Evolutionary conservation across 495 filamentous ascomycete genomes (phyloP).

Genomic region (Penicillium waksmanii): DNA sequence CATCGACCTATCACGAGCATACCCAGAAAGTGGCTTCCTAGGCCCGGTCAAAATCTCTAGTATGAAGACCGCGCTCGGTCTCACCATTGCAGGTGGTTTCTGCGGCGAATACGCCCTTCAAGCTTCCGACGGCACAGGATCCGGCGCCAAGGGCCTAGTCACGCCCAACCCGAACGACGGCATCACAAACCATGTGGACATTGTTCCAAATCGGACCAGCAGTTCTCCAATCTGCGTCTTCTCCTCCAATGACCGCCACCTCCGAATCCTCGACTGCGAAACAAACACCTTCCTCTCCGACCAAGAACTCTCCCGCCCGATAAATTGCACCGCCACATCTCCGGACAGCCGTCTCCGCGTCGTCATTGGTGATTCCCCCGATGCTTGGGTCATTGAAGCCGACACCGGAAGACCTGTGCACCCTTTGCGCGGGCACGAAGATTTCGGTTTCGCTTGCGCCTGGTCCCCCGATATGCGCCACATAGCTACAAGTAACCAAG

Average conservation of each 20-base stretch:
- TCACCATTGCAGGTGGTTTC: conserved; percentile 81
- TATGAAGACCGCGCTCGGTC: conserved; percentile 64
- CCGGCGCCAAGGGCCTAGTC: conserved; percentile 61
- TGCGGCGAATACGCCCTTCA: conserved; percentile 79
- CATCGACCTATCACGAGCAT: conserved; percentile 64
- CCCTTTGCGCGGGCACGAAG: conserved; percentile 69
- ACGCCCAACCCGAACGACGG: conserved; percentile 54
- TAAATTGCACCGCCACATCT: conserved; percentile 85
- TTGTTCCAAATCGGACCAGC: conserved; percentile 62
- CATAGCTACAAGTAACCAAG: conserved; percentile 89
- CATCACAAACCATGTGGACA: conserved; percentile 87
- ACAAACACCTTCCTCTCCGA: conserved; percentile 67
- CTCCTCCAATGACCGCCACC: conserved; percentile 77
- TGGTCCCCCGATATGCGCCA: conserved; percentile 90
- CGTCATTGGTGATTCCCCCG: conserved; percentile 68
- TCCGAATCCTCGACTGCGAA: conserved; percentile 75
- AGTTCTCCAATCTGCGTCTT: conserved; percentile 71
- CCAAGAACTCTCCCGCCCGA: conserved; percentile 64
- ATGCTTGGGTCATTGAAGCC: conserved; percentile 65
- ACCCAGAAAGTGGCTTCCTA: conserved; percentile 42
- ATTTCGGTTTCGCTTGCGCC: conserved; percentile 87
- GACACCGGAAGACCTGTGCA: conserved; percentile 61
- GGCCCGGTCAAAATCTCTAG: conserved; percentile 66
- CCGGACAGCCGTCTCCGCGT: conserved; percentile 80
- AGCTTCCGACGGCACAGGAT: conserved; percentile 57